Base-by-base conservation (phyloP, 345 rosid species). In the Dimocarpus longan region DNA sequence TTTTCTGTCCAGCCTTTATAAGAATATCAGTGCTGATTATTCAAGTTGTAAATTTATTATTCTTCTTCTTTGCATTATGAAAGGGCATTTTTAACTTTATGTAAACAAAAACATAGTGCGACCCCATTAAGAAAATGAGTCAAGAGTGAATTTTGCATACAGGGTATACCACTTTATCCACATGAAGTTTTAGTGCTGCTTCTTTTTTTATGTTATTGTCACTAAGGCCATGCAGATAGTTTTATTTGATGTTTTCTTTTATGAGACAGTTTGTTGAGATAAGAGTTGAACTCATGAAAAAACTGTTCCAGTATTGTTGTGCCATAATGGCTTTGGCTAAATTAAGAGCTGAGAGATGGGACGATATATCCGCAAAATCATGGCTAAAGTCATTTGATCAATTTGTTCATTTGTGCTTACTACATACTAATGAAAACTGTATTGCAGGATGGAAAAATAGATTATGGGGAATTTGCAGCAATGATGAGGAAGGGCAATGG, bases 401-500 rank as follows among this genome's bases (percentile, higher is more conserved):
- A 0, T 39, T 43, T 60, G 21, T n/a, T 24, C 21, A 7, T 19
- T 62, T 48, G 26, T 69, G 63, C 18, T 57, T 43, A 42, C 66
- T 56, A 52, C 3, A 18, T 19, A n/a, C n/a, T 48, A 9, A 66
- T 9, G 40, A 5, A 54, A 70, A 28, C 9, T 69, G 75, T 22
- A 40, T 62, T 76, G 82, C 86, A 91, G 95, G 95, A 91, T 86
- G 95, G 95, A 26, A 89, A 86, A 79, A 91, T 91, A 78, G 91
- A 90, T 78, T 91, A 91, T 77, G 92, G 84, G 44, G 95, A 91
- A 70, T 91, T 91, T 85, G 91, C 88, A 15, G 92, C 93, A 10
- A 91, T 91, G 95, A 91, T 91, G 95, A 84, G 91, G 87, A 90
- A 82, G 83, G 95, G 92, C 72, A 90, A 90, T 56, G 92, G 91